These are phyloP conservation scores for Blastomyces gilchristii DNA, from an alignment of 2,329 filamentous ascomycete species.

Conservation along the genomic window DNA sequence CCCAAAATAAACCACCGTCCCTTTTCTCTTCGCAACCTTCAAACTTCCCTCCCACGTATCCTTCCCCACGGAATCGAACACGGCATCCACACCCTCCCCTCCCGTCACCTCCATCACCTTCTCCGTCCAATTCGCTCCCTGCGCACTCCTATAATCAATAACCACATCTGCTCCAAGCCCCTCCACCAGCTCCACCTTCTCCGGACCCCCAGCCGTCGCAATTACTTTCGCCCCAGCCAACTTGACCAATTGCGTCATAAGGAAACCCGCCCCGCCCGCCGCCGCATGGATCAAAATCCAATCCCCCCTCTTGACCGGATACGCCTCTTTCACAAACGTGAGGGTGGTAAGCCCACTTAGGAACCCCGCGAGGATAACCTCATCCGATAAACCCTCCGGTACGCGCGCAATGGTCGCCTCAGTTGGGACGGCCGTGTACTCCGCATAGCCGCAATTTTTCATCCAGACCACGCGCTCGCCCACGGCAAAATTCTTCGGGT, in stretches of 20 bases:
- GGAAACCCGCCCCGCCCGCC: constrained; percentile 67
- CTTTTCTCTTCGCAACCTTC: constrained; percentile 65
- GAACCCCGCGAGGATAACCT: constrained; percentile 57
- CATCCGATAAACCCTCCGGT: constrained; percentile 50
- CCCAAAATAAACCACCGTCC: constrained; percentile 66
- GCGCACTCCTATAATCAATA: constrained; percentile 74
- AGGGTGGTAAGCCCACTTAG: constrained; percentile 77
- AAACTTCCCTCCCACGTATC: constrained; percentile 71
- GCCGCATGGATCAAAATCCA: constrained; percentile 80
- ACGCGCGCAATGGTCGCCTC: constrained; percentile 48
- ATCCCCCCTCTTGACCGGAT: constrained; percentile 61
- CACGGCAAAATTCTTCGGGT: constrained; percentile 46
- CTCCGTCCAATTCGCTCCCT: constrained; percentile 68
- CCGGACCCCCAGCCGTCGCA: constrained; percentile 62
- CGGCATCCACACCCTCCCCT: constrained; percentile 61
- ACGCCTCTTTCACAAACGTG: constrained; percentile 64
- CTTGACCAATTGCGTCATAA: constrained; percentile 65
- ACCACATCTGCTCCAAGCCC: constrained; percentile 57
- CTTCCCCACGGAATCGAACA: constrained; percentile 81
- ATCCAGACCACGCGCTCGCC: constrained; percentile 67
- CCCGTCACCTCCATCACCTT: constrained; percentile 74
- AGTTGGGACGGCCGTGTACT: constrained; percentile 48
- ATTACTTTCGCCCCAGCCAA: constrained; percentile 66
- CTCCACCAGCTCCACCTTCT: constrained; percentile 61
- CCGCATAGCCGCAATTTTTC: constrained; percentile 45